Conservation (phyloP, 495 filamentous ascomycete genomes). For the Penicillium coffeae region DNA sequence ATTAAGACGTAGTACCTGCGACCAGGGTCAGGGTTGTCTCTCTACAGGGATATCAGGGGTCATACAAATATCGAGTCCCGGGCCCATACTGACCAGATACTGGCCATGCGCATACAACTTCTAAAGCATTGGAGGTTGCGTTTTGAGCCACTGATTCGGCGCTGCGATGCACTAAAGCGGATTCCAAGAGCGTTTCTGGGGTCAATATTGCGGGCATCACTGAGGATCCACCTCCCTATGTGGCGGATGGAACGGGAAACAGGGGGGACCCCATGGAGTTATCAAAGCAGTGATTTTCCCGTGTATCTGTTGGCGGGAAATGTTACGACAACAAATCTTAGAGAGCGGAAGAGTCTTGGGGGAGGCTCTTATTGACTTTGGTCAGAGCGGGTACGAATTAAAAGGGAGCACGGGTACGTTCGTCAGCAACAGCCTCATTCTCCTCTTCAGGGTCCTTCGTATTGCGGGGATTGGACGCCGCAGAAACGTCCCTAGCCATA, state of each 20-base stretch:
- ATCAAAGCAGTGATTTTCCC: not conserved
- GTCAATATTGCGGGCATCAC: conserved; percentile 42
- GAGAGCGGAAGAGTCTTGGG: not conserved
- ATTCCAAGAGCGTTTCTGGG: conserved; percentile 20
- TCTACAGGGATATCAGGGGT: not conserved
- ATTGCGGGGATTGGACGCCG: not conserved
- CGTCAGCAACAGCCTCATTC: conserved; percentile 23
- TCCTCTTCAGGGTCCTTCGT: conserved; percentile 1
- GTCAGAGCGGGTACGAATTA: too few relatives aligned
- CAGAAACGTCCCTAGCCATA: not conserved
- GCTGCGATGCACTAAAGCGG: conserved; percentile 26
- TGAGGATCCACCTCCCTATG: conserved; percentile 14
- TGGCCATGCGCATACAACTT: conserved; percentile 58
- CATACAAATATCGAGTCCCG: conserved; percentile 53
- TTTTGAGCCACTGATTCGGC: conserved; percentile 21
- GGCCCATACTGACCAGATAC: conserved; percentile 59
- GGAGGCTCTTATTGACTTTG: not conserved
- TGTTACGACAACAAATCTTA: not conserved
- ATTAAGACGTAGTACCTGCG: conserved; percentile 57
- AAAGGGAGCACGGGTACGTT: too few relatives aligned
- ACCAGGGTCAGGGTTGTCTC: conserved; percentile 8
- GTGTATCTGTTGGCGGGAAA: too few relatives aligned
- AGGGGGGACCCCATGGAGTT: not conserved
- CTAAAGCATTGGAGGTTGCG: conserved; percentile 20
- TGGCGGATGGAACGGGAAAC: not conserved